Percentiles rank a stretch among this genome's conserved stretches.
Evolutionary conservation across 2,329 filamentous ascomycete species (phyloP).

Genomic region (Gnomoniopsis sp.): DNA sequence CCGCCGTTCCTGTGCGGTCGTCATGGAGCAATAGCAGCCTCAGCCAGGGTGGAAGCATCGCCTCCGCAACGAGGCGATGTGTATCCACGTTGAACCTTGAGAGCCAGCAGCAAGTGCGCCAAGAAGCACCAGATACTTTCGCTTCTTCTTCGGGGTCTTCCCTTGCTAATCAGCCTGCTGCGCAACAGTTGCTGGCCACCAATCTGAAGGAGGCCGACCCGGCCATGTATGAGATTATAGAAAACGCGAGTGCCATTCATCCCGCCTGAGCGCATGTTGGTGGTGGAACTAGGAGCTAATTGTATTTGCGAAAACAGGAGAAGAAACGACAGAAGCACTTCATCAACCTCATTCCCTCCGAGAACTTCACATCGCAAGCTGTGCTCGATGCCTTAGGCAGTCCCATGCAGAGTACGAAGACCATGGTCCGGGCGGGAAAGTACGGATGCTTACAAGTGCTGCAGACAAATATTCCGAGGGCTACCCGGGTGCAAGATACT

Average conservation of each 20-base stretch:
- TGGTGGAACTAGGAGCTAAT: background rate
- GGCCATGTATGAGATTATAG: conserved; percentile 80
- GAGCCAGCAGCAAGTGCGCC: conserved; percentile 56
- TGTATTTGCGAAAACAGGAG: conserved; percentile 58
- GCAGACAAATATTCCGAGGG: conserved; percentile 97
- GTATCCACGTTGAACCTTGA: conserved; percentile 49
- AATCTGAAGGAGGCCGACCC: conserved; percentile 83
- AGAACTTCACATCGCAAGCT: conserved; percentile 93
- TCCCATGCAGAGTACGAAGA: conserved; percentile 78
- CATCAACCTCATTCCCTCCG: conserved; percentile 93
- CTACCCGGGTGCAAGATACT: conserved; percentile 94
- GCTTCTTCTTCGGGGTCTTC: conserved; percentile 7
- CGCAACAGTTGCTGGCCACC: conserved; percentile 68
- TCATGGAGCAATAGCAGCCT: background rate
- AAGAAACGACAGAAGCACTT: conserved; percentile 96
- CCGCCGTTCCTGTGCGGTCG: conserved; percentile 30
- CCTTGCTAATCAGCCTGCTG: conserved; percentile 15
- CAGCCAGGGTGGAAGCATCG: conserved; percentile 11
- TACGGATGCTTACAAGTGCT: conserved; percentile 29
- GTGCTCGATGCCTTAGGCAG: conserved; percentile 89
- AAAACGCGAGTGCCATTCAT: conserved; percentile 61
- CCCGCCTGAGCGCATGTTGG: background rate
- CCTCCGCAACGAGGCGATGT: conserved; percentile 28
- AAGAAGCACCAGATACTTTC: conserved; percentile 17
- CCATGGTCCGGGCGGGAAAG: conserved; percentile 10